phyloP scores from a whole-genome alignment of 257 asterid genomes.

The Apocynum venetum region DNA sequence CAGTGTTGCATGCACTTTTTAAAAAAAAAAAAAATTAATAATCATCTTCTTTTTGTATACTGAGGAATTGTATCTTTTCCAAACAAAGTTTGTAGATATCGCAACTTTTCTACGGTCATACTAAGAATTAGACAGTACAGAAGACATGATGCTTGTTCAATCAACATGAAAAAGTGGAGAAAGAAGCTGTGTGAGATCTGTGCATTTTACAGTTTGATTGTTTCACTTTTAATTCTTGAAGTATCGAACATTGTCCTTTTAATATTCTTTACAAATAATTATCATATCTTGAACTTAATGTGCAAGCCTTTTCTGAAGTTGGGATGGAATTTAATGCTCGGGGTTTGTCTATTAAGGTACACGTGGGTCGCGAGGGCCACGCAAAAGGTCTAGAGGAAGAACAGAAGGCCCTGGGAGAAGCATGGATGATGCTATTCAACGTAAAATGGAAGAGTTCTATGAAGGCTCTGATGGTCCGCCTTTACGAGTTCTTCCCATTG shows the following conservation, averaged over 20 bases:
- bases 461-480: slow-evolving; percentile 99
- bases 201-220: background rate
- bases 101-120: background rate
- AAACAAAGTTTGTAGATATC: background rate
- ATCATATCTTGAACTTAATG: background rate
- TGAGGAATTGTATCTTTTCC: background rate
- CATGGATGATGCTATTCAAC: slow-evolving; percentile 90
- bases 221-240: background rate
- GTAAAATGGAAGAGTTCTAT: slow-evolving; percentile 93
- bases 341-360: slow-evolving; percentile 35
- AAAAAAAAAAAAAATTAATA: too few species aligned
- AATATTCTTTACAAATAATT: background rate
- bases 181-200: background rate
- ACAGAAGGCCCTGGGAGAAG: slow-evolving; percentile 87
- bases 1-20: too few species aligned
- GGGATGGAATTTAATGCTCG: slow-evolving; percentile 2
- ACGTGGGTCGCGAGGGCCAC: slow-evolving; percentile 50
- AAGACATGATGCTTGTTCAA: background rate
- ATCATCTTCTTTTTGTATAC: too few species aligned
- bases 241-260: background rate
- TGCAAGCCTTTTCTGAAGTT: background rate
- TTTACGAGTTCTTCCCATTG: slow-evolving; percentile 87
- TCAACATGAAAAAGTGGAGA: background rate
- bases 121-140: background rate
- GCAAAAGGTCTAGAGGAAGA: slow-evolving; percentile 45